Evolutionary conservation across 2,329 filamentous ascomycete species (phyloP), one percentile per base, ranked within the genome.

Genomic region (Orbilia javanica): DNA sequence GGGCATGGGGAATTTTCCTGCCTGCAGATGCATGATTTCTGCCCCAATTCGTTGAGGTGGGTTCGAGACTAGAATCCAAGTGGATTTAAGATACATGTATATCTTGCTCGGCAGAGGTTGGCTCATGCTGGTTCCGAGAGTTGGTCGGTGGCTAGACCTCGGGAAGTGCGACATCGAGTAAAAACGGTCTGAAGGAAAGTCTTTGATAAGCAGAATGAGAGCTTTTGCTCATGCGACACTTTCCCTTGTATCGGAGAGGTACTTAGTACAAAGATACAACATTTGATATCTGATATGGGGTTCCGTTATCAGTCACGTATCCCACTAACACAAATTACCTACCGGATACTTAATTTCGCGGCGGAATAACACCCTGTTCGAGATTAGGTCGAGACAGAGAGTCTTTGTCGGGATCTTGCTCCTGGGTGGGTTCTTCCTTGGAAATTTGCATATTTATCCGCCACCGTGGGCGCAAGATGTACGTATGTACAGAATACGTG

Each of bases 371-470:
- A 53, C 65, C 65, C 50, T 57, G 50, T 29, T 39, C 18, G 29
- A 50, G 60, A 36, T 50, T 48, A 29, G 42, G 44, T 48, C 60
- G 29, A 50, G 60, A 64, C 36, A 44, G 42, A 44, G 57, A 63
- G 57, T 27, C 11, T 31, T 0, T 22, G 31, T 60, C 44, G 27
- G 67, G 34, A 53, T 60, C 55, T 60, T 60, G 27, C 63, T 52
- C 44, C 31, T 50, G 31, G 44, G 44, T 52, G 63, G 42, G 63
- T 36, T 52, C 44, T 68, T 48, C 36, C 50, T 36, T 70, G 52
- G 63, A 60, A 55, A 52, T 66, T 66, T 73, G 69, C 60, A 66
- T 65, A 68, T 75, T 75, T 75, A 75, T 67, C 71, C 71, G 71
- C 52, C 50, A 20, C 46, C 31, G 55, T 67, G 48, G 36, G 42